Percentiles rank a stretch among this genome's conserved stretches.
These are phyloP conservation scores for Skeletonema grethae DNA, from an alignment of 108 stramenopile species.

Conservation along the genomic window DNA sequence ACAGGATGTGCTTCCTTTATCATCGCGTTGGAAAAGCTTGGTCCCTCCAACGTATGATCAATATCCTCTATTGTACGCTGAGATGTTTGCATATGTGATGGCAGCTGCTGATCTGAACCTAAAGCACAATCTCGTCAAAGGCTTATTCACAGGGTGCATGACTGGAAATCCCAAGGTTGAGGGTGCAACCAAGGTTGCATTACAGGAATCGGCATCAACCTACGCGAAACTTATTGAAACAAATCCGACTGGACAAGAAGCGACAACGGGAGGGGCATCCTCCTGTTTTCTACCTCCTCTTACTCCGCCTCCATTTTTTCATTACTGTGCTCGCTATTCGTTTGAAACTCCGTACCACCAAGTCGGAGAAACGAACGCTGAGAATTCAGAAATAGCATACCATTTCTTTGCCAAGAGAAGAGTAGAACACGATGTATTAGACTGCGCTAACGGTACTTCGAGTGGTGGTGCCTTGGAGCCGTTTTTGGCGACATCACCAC, in stretches of 20 bases:
- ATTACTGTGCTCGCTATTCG: constrained; percentile 56
- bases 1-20: constrained; percentile 47
- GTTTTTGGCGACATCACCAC: constrained; percentile 24
- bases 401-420: constrained; percentile 59
- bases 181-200: constrained; percentile 16
- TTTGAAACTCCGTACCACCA: constrained; percentile 31
- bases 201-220: constrained; percentile 26
- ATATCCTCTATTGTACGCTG: constrained; percentile 50
- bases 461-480: constrained; percentile 23
- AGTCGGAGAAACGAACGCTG: background rate
- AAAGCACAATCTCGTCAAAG: constrained; percentile 43
- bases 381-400: constrained; percentile 9
- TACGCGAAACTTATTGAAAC: constrained; percentile 38
- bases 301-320: constrained; percentile 56
- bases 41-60: constrained; percentile 57
- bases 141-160: constrained; percentile 58
- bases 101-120: constrained; percentile 48
- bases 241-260: constrained; percentile 2
- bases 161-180: constrained; percentile 47
- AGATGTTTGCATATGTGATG: constrained; percentile 56
- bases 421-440: constrained; percentile 49
- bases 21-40: constrained; percentile 44
- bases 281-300: constrained; percentile 50
- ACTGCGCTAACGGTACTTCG: constrained; percentile 19
- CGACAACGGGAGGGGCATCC: constrained; percentile 19